phyloP scores from a whole-genome alignment of 2,329 filamentous ascomycete genomes.

The Colletotrichum lini region DNA sequence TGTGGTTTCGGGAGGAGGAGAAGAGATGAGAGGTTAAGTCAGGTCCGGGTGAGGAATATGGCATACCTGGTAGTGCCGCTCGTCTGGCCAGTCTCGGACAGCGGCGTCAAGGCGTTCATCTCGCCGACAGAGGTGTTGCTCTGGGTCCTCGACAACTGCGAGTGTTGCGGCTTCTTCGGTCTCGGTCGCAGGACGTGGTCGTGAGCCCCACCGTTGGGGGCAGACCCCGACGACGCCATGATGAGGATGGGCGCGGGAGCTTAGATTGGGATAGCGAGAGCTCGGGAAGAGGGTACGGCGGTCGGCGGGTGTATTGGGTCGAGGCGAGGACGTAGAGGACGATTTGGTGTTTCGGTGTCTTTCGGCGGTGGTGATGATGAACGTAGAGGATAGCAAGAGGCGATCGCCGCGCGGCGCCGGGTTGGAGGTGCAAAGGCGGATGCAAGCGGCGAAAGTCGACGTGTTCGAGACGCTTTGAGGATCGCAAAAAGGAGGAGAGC shows the following conservation, averaged over 20 bases:
- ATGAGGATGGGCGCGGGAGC: background rate
- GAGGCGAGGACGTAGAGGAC: background rate
- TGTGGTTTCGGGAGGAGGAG: no score
- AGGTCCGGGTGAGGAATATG: background rate
- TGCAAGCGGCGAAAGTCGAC: slow-evolving; percentile 14
- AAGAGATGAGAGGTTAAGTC: background rate
- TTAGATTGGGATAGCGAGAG: background rate
- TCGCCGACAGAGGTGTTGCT: slow-evolving; percentile 41
- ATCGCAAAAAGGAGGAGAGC: slow-evolving; percentile 16
- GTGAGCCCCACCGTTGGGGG: slow-evolving; percentile 43
- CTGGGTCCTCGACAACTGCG: slow-evolving; percentile 50
- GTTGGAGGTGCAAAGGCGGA: background rate
- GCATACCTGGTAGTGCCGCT: slow-evolving; percentile 41
- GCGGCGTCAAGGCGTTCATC: slow-evolving; percentile 26
- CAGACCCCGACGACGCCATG: slow-evolving; percentile 35
- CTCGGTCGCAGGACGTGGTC: slow-evolving; percentile 65
- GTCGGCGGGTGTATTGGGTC: no score
- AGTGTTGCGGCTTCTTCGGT: slow-evolving; percentile 64
- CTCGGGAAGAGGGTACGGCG: slow-evolving; percentile 4
- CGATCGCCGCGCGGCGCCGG: background rate
- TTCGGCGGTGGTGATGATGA: background rate
- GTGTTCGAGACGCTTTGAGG: background rate
- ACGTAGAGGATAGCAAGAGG: background rate
- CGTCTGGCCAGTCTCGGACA: slow-evolving; percentile 35
- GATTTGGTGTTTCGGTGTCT: background rate